Evolutionary conservation across 1,284 basidiomycete genomes (phyloP), one percentile per base, ranked within the genome.

Genomic region (Cryptococcus sp.): DNA sequence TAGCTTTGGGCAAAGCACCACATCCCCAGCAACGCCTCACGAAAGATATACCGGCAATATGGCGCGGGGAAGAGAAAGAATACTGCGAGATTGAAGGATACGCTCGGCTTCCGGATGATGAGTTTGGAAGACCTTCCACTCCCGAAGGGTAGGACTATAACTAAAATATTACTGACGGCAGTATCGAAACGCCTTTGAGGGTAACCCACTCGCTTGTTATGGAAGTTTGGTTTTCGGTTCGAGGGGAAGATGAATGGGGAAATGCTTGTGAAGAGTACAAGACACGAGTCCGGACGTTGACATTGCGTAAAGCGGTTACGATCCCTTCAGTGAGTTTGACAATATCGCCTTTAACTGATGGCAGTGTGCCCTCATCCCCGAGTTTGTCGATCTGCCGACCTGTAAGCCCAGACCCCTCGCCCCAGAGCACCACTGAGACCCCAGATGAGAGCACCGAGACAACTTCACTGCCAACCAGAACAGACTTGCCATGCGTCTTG

Each of bases 141-240:
- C 36, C 36, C 16, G 36, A 39, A 39, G 36, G 36, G 36, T 39
- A 19, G 16, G 36, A 7, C 32, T 16, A 16, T 9, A 16, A 34
- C 9, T 16, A 9, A 16, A 16, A 16, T 34, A 9, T 9, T 34
- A 16, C 32, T 34, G 32, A 34, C 32, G 10, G 7, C 36, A 59
- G 58, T 1, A 57, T 55, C 41, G 37, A 46, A 18, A 60, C 58
- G 19, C 58, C 58, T 16, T 46, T 60, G 32, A 46, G 48, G 21
- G 55, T 60, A 3, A 34, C 48, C 2, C 58, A 60, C 28, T 52
- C 53, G 37, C 49, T 60, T 16, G 47, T 60, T 5, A 46, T 60
- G 10, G 55, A 60, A 24, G 52, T 60, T 3, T 60, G 51, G 46
- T 60, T 60, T 36, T 52, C 52, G 0, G 50, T 54, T n/a, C 43